These are phyloP conservation scores for Ganoderma boninense DNA, from an alignment of 1,284 basidiomycete species.

Conservation along the genomic window DNA sequence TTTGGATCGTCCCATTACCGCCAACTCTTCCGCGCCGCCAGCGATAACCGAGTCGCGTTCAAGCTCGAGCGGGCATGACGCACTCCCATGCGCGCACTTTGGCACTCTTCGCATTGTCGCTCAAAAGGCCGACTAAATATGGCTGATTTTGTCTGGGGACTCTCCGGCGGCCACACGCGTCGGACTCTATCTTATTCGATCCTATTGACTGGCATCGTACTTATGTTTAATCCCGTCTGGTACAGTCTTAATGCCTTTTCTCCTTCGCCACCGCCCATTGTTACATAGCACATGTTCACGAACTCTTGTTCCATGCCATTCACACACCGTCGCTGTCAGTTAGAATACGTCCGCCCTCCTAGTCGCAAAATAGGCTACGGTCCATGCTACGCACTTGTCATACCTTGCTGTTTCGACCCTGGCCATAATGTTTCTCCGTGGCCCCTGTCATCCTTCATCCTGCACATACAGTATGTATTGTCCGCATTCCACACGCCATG, in stretches of 20 bases:
- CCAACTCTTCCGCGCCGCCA: constrained; percentile 74
- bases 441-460: constrained; percentile 30
- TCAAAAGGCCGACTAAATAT: constrained; percentile 31
- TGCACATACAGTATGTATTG: constrained; percentile 36
- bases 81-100: constrained; percentile 29
- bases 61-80: constrained; percentile 61
- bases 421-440: constrained; percentile 25
- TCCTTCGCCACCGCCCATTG: constrained; percentile 24
- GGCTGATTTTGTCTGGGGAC: constrained; percentile 26
- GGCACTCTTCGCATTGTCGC: constrained; percentile 10
- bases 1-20: constrained; percentile 77
- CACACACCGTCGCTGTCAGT: constrained; percentile 26
- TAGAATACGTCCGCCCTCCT: constrained; percentile 31
- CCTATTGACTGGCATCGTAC: constrained; percentile 35
- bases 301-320: constrained; percentile 27
- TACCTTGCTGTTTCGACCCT: constrained; percentile 28
- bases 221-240: constrained; percentile 35
- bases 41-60: constrained; percentile 73
- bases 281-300: constrained; percentile 23
- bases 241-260: constrained; percentile 29
- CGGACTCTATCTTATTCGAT: constrained; percentile 38
- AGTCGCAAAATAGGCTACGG: constrained; percentile 35
- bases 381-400: constrained; percentile 30
- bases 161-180: constrained; percentile 26
- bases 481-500: constrained; percentile 32